Evolutionary conservation across 2,329 filamentous ascomycete species (phyloP).

Genomic region (Scytalidium sp.): DNA sequence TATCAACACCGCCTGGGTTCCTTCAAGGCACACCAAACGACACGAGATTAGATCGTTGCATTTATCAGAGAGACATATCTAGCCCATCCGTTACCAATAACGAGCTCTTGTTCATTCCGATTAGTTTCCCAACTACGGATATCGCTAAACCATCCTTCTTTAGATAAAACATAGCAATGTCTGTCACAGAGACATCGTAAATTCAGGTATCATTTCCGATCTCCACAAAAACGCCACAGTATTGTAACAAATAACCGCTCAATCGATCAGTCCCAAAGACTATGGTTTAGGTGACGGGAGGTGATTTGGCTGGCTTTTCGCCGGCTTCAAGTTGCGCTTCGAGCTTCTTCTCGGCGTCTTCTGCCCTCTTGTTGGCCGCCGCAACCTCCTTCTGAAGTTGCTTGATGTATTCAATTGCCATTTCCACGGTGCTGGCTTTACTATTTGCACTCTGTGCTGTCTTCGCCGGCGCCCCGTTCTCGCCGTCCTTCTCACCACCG

Average conservation of each 20-base stretch:
- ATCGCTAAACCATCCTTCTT: neutral
- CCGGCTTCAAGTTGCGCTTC: neutral
- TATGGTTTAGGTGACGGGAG: neutral
- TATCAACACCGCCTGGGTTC: no score
- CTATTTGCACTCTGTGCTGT: constrained; percentile 63
- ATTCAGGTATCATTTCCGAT: neutral
- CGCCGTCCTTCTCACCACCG: constrained; percentile 46
- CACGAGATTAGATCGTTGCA: neutral
- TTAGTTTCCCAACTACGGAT: neutral
- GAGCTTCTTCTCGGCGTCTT: constrained; percentile 25
- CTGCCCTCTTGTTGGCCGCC: constrained; percentile 59
- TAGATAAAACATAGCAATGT: neutral
- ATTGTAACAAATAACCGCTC: neutral
- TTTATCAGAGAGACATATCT: neutral
- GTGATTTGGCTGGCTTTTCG: neutral
- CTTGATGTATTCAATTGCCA: constrained; percentile 94
- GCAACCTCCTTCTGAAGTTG: constrained; percentile 71
- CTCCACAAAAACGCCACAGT: neutral
- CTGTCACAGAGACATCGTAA: neutral
- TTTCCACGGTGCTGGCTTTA: constrained; percentile 96
- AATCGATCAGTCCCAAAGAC: neutral
- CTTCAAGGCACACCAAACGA: neutral
- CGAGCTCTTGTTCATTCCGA: neutral
- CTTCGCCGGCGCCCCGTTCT: constrained; percentile 37
- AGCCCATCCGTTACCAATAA: neutral